Base-by-base conservation (phyloP, 108 stramenopile genomes). In the Mayamaea pseudoterrestris region DNA sequence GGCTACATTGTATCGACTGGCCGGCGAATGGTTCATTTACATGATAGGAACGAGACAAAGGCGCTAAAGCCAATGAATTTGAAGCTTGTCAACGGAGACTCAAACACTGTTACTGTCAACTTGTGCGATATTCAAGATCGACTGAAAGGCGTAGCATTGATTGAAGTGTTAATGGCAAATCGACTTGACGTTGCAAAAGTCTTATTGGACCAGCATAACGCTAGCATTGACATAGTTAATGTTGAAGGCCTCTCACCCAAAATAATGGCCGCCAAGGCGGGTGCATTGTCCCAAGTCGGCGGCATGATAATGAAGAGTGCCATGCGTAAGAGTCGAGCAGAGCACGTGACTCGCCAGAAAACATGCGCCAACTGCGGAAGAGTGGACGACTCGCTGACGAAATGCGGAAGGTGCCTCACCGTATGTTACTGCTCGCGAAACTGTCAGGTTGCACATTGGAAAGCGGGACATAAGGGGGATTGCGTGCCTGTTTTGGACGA, bases 61-160 rank as follows among this genome's bases (percentile, higher is more conserved):
- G 32, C 11, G 9, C 9, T 34, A 11, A 34, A 34, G 32, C 32
- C 32, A 13, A 13, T 11, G 13, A 34, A 34, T 13, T 34, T 34
- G 32, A n/a, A n/a, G n/a, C n/a, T n/a, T n/a, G n/a, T n/a, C n/a
- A n/a, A 31, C 23, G 47, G 3, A 35, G 60, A 51, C 28, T 46
- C 16, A 47, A 35, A 31, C 16, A 54, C 37, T n/a, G n/a, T n/a
- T n/a, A n/a, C n/a, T n/a, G 32, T 34, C 9, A 34, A 34, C 11
- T 13, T 34, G 32, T 34, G 13, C 32, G 32, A 34, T 13, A 13
- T 13, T 11, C 32, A 34, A 13, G 32, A 34, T 34, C 32, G 32
- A 34, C 32, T 34, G 11, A 13, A 13, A 11, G 32, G 13, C 9
- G 32, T 34, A 9, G 9, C 11, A 9, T 13, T 34, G 11, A 9